Conservation (phyloP, 2,329 filamentous ascomycete species). For the Paracorniculantispora psalliotae region DNA sequence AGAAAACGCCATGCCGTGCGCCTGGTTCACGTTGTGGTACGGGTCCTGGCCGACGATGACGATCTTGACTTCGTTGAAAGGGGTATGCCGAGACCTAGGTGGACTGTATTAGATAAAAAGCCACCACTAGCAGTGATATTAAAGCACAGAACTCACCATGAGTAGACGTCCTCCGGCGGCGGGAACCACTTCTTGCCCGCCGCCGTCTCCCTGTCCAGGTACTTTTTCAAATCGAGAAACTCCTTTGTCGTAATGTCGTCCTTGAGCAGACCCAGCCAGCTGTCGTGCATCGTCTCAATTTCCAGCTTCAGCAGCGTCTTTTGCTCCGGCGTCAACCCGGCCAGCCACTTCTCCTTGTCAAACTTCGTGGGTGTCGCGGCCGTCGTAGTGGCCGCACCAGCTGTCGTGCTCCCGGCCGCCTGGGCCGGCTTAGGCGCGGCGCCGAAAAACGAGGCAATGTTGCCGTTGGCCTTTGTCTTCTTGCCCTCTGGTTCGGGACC, state of each 20-base stretch:
- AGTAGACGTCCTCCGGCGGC: conserved; percentile 84
- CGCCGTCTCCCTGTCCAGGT: conserved; percentile 72
- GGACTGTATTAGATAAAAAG: background rate
- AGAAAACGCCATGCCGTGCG: conserved; percentile 93
- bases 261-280: conserved; percentile 85
- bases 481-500: conserved; percentile 50
- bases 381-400: conserved; percentile 24
- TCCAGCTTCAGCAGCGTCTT: conserved; percentile 78
- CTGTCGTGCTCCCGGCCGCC: conserved; percentile 24
- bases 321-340: conserved; percentile 73
- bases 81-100: conserved; percentile 90
- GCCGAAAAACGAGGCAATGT: conserved; percentile 86
- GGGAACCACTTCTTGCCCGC: conserved; percentile 79
- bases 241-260: conserved; percentile 74
- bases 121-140: background rate
- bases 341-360: conserved; percentile 87
- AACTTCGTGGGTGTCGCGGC: conserved; percentile 59
- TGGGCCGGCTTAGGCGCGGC: conserved; percentile 51
- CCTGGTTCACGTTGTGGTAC: conserved; percentile 93
- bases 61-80: conserved; percentile 80
- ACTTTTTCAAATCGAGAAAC: conserved; percentile 84
- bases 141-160: conserved; percentile 59
- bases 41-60: conserved; percentile 96
- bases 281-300: conserved; percentile 86
- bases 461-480: conserved; percentile 68